A percentile compares a stretch with the other conserved stretches of the same genome.
Conservation (phyloP, 2,329 filamentous ascomycete genomes). For the Clonostachys rosea region DNA sequence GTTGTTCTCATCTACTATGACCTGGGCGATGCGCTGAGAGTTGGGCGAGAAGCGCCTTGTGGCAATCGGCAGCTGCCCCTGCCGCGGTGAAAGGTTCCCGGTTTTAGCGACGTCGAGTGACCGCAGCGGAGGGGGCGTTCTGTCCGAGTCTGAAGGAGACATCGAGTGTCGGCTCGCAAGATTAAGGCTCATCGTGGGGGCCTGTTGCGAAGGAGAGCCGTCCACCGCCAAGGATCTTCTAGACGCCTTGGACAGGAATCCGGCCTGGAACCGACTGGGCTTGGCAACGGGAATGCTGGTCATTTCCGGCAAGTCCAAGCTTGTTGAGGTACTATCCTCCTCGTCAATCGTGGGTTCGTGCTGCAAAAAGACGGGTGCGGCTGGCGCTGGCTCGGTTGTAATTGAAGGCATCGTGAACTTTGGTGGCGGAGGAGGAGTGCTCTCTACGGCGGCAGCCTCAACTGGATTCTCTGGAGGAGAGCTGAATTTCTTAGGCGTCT, state of each 20-base stretch:
- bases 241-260: slow-evolving; percentile 65
- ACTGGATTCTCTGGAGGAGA: slow-evolving; percentile 51
- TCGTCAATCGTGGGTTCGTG: slow-evolving; percentile 26
- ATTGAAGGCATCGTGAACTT: background rate
- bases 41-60: slow-evolving; percentile 19
- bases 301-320: slow-evolving; percentile 48
- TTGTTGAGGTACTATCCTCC: slow-evolving; percentile 42
- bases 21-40: slow-evolving; percentile 26
- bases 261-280: slow-evolving; percentile 78
- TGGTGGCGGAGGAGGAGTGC: slow-evolving; percentile 5
- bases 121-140: slow-evolving; percentile 29
- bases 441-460: slow-evolving; percentile 13
- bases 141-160: background rate
- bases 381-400: background rate
- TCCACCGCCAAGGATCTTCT: slow-evolving; percentile 33
- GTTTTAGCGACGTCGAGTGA: slow-evolving; percentile 43
- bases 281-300: slow-evolving; percentile 34
- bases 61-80: background rate
- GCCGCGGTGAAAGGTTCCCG: slow-evolving; percentile 42
- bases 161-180: slow-evolving; percentile 35
- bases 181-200: slow-evolving; percentile 52
- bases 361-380: slow-evolving; percentile 2
- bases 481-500: slow-evolving; percentile 70
- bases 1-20: slow-evolving; percentile 46
- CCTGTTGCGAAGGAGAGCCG: slow-evolving; percentile 57